These are phyloP conservation scores for Boletus sp. DNA, from an alignment of 768 basidiomycete species.

Conservation along the genomic window DNA sequence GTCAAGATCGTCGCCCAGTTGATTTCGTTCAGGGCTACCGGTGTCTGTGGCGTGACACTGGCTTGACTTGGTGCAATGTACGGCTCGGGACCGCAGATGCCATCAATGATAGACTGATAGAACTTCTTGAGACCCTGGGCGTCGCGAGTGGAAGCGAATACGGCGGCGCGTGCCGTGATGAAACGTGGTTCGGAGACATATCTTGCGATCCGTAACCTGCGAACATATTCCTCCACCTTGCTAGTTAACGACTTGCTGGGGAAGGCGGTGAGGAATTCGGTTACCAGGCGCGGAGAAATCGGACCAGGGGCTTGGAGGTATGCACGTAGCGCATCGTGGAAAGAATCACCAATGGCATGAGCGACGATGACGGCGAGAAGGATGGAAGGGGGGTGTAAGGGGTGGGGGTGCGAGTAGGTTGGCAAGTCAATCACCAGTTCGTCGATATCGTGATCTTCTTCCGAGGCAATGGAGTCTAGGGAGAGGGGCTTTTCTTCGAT, in stretches of 20 bases:
- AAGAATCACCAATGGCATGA: slow-evolving; percentile 56
- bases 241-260: slow-evolving; percentile 34
- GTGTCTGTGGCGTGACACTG: slow-evolving; percentile 35
- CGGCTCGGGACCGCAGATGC: slow-evolving; percentile 48
- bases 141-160: slow-evolving; percentile 39
- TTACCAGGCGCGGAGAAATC: slow-evolving; percentile 34
- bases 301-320: slow-evolving; percentile 41
- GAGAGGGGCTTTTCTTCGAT: slow-evolving; percentile 18
- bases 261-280: slow-evolving; percentile 42
- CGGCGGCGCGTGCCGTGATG: slow-evolving; percentile 50
- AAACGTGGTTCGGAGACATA: slow-evolving; percentile 49
- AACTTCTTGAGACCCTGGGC: slow-evolving; percentile 40
- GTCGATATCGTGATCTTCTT: slow-evolving; percentile 22
- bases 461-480: slow-evolving; percentile 10
- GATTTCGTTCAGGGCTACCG: slow-evolving; percentile 53
- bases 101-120: slow-evolving; percentile 51
- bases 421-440: slow-evolving; percentile 27
- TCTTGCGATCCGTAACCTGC: slow-evolving; percentile 50
- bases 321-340: slow-evolving; percentile 50
- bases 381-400: slow-evolving; percentile 31
- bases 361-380: slow-evolving; percentile 60
- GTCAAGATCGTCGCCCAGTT: slow-evolving; percentile 67
- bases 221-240: slow-evolving; percentile 46
- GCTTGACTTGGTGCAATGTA: slow-evolving; percentile 51
- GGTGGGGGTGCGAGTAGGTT: slow-evolving; percentile 12